These are phyloP conservation scores for Dioszegia crocea DNA, from an alignment of 768 basidiomycete genomes.

Conservation along the genomic window DNA sequence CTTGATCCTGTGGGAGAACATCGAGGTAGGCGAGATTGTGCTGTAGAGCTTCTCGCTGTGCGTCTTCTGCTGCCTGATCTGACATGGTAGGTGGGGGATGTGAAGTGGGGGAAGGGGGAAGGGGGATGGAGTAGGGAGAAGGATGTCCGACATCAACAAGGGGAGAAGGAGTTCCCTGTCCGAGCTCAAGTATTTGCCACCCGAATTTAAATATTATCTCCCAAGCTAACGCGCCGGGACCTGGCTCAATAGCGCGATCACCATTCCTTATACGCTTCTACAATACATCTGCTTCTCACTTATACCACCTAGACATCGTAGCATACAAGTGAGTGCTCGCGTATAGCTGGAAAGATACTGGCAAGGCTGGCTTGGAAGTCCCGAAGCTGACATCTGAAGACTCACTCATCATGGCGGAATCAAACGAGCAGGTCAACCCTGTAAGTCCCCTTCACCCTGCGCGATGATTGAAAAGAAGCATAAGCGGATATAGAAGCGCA, in stretches of 20 bases:
- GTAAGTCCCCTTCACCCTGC: not conserved
- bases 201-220: not conserved
- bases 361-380: too few relatives aligned
- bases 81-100: not conserved
- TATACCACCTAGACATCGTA: too few relatives aligned
- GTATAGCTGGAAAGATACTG: too few relatives aligned
- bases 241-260: too few relatives aligned
- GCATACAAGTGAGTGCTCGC: too few relatives aligned
- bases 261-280: too few relatives aligned
- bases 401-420: constrained; percentile 2
- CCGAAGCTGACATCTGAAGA: not conserved
- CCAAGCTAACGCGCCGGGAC: too few relatives aligned
- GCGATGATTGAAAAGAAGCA: not conserved
- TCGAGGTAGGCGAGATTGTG: constrained; percentile 5
- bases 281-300: not conserved
- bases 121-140: not conserved
- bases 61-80: not conserved
- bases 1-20: not conserved
- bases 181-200: not conserved
- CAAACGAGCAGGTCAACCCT: constrained; percentile 12
- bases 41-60: not conserved
- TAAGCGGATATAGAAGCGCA: not conserved
- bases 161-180: not conserved
- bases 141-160: not conserved
- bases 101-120: not conserved